phyloP scores from a whole-genome alignment of 768 basidiomycete species.

The Xerocomellus intermedius region DNA sequence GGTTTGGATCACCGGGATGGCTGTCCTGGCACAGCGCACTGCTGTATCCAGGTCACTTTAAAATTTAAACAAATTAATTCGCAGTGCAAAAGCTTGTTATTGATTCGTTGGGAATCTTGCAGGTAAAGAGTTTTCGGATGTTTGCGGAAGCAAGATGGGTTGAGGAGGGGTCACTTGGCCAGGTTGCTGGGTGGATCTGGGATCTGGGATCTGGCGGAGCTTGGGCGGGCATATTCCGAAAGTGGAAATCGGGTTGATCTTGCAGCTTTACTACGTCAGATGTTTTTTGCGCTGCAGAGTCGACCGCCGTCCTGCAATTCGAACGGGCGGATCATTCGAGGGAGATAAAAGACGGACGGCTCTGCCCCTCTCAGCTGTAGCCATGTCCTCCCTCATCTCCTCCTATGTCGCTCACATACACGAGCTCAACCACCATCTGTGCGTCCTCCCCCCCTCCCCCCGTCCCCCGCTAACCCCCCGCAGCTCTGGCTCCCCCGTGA shows the following conservation, averaged over 20 bases:
- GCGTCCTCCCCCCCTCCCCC: slow-evolving; percentile 15
- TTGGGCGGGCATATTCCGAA: background rate
- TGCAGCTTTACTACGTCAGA: background rate
- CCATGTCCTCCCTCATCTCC: slow-evolving; percentile 40
- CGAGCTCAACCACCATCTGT: slow-evolving; percentile 69
- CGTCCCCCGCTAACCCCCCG: slow-evolving; percentile 1
- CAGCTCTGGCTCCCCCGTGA: slow-evolving; percentile 62
- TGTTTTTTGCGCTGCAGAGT: background rate
- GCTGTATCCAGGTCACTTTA: background rate
- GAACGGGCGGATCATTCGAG: slow-evolving; percentile 20
- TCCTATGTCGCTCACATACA: slow-evolving; percentile 58
- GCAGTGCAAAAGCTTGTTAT: no score
- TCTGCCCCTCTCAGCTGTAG: background rate
- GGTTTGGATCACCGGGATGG: background rate
- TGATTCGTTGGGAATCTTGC: no score
- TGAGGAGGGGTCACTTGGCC: slow-evolving; percentile 4
- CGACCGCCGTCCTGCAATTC: background rate
- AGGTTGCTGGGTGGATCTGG: slow-evolving; percentile 11
- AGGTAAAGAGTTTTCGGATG: no score
- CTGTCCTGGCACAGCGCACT: background rate
- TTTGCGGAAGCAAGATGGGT: no score
- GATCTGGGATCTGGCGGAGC: slow-evolving; percentile 15
- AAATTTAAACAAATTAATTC: background rate
- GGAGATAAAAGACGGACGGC: slow-evolving; percentile 3
- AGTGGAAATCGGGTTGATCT: slow-evolving; percentile 4